Percentiles rank a stretch among this genome's conserved stretches.
These are phyloP conservation scores for Nicotiana noctiflora DNA, from an alignment of 257 asterid genomes.

Conservation along the genomic window DNA sequence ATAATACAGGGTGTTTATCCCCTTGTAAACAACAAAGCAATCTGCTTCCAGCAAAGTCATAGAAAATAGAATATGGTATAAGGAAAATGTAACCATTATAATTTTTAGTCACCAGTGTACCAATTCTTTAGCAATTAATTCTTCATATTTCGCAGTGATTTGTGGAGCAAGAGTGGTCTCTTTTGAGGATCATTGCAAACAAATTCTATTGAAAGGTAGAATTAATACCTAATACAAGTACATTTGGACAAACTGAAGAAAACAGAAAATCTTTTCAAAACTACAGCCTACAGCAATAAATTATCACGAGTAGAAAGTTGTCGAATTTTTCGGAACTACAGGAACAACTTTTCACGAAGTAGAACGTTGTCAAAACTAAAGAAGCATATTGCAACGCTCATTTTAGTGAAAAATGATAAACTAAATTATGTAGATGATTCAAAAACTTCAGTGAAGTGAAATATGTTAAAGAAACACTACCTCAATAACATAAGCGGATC, in stretches of 20 bases:
- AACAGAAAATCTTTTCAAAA: not conserved
- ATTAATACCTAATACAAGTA: not conserved
- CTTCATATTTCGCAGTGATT: not conserved
- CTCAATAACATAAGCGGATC: no score
- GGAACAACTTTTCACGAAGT: not conserved
- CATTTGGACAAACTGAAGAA: not conserved
- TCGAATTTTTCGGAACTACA: not conserved
- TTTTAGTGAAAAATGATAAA: no score
- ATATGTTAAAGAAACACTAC: no score
- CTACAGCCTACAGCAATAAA: not conserved
- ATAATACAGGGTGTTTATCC: constrained; percentile 8
- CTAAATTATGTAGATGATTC: no score
- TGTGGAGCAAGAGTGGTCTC: not conserved
- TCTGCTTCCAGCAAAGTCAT: not conserved
- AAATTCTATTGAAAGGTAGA: not conserved
- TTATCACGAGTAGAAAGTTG: not conserved
- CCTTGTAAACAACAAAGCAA: constrained; percentile 10
- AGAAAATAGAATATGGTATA: constrained; percentile 2
- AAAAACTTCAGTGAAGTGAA: no score
- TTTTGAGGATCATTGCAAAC: not conserved
- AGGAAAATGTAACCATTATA: constrained; percentile 13
- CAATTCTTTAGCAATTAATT: constrained; percentile 3
- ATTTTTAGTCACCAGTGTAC: not conserved
- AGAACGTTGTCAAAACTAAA: not conserved
- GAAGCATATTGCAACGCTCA: not conserved